phyloP scores from a whole-genome alignment of 306 rosid genomes.

The Geum urbanum region DNA sequence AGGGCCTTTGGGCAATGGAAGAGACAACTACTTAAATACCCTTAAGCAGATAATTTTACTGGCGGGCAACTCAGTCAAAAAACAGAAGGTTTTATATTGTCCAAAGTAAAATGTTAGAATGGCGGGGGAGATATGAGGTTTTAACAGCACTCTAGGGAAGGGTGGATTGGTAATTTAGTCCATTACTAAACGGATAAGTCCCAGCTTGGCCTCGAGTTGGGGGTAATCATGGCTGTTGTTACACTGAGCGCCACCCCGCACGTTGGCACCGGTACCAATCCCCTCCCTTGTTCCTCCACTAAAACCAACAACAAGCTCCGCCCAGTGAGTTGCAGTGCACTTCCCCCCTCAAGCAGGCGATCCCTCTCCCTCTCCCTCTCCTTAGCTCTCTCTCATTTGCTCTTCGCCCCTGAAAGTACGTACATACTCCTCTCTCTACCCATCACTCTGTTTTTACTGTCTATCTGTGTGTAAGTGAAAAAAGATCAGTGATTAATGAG shows the following conservation, averaged over 20 bases:
- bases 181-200: not conserved
- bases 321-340: slow-evolving; percentile 43
- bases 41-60: not conserved
- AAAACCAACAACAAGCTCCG: slow-evolving; percentile 12
- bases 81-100: too few relatives aligned
- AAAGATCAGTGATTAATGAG: too few relatives aligned
- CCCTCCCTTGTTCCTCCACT: slow-evolving; percentile 12
- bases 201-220: not conserved
- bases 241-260: slow-evolving; percentile 36
- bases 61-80: too few relatives aligned
- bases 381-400: slow-evolving; percentile 47
- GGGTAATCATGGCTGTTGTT: slow-evolving; percentile 33
- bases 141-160: too few relatives aligned
- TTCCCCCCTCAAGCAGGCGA: slow-evolving; percentile 56
- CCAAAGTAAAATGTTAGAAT: too few relatives aligned
- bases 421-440: not conserved
- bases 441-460: not conserved
- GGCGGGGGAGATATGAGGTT: too few relatives aligned
- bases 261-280: slow-evolving; percentile 29
- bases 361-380: slow-evolving; percentile 58
- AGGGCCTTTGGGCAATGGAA: not conserved
- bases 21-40: not conserved
- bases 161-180: not conserved
- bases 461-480: too few relatives aligned
- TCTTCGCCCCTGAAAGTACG: slow-evolving; percentile 55